Evolutionary conservation across 129 eudicot genomes (phyloP), one percentile per base, ranked within the genome.

Genomic region (Dittrichia graveolens): DNA sequence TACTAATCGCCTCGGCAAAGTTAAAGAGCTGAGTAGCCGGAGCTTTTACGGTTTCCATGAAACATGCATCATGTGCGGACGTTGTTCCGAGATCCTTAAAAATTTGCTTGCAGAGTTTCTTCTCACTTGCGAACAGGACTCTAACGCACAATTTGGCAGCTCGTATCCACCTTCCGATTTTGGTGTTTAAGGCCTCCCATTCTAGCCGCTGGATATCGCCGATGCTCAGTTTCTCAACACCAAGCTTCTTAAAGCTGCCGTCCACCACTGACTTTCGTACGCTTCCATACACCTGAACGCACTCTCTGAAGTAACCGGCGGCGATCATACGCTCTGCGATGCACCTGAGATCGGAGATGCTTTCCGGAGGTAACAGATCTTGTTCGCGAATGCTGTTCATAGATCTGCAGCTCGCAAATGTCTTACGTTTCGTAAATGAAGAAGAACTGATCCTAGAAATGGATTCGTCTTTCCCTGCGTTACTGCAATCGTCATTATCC

Each of bases 1-100:
- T 87, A 65, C 89, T 85, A 44, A 90, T 83, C 8, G 95, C 95
- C 18, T 90, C 96, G n/a, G 81, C 96, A 8, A 90, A 90, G 52
- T 85, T 87, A 13, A 90, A 83, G 14, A 90, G 53, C 69, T 87
- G 91, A 3, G 78, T 65, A 13, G 89, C 96, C n/a, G 89, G 89
- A 2, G 83, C 88, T 57, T 87, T 87, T 40, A 83, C 88, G 0
- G 87, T 83, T 70, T 90, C 95, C 79, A 85, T 67, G 53, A 90
- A 90, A 67, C 91, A 87, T 3, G 84, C 85, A 9, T 90, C 89
- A 10, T 84, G 88, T 0, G 79, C 75, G 0, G 65, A 14, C 0
- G 77, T 57, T 5, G 78, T 58, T 5, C 87, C 90, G 8, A 83
- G 79, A 66, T 83, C 87, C 24, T 81, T 79, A 42, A 90, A 90